Conservation (phyloP, 2,329 filamentous ascomycete species). For the Pseudocercospora cruenta region DNA sequence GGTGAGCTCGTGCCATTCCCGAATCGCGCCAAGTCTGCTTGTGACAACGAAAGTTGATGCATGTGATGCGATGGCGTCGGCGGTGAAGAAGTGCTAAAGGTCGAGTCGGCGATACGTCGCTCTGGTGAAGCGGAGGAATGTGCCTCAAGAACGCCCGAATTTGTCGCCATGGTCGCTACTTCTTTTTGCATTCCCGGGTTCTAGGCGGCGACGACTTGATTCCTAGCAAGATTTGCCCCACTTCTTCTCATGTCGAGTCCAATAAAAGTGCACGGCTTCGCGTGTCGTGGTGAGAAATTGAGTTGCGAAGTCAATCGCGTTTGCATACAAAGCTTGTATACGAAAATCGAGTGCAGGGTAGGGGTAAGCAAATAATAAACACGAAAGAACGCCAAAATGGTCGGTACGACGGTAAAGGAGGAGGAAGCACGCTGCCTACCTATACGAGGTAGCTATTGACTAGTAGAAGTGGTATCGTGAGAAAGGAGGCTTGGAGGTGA, state of each 20-base stretch:
- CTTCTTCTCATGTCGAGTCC: background rate
- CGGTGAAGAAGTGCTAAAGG: background rate
- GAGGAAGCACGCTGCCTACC: background rate
- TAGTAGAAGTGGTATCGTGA: background rate
- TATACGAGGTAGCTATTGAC: background rate
- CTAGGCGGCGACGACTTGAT: background rate
- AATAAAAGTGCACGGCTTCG: background rate
- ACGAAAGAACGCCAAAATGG: background rate
- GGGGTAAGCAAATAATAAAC: background rate
- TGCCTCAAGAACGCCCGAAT: constrained; percentile 3
- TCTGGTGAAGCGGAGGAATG: constrained; percentile 7
- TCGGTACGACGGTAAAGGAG: background rate
- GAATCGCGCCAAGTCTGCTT: constrained; percentile 1
- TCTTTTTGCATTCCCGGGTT: background rate
- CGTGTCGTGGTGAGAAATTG: background rate
- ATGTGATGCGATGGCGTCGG: constrained; percentile 5
- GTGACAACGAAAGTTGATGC: constrained; percentile 7
- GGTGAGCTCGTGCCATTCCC: background rate
- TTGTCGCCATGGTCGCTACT: background rate
- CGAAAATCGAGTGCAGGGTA: background rate
- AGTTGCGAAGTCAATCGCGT: background rate
- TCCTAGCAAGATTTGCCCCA: background rate
- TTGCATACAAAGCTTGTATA: background rate
- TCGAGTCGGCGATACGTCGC: background rate
- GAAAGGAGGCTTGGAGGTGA: background rate